Conservation (phyloP, 192 early-diverging fungal genomes). For the Podochytrium sp. region DNA sequence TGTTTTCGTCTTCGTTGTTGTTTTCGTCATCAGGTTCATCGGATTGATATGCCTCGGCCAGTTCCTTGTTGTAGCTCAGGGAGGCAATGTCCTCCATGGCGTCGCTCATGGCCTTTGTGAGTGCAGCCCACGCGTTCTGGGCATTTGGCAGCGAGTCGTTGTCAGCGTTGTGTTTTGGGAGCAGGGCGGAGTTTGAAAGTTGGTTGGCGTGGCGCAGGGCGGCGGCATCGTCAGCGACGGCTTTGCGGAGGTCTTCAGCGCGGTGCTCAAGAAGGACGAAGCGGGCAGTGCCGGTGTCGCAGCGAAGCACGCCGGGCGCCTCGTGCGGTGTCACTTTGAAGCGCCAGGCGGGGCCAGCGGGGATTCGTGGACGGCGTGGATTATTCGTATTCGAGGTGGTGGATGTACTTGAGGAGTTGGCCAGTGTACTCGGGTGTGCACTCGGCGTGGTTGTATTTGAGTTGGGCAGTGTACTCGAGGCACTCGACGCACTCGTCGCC, state of each 20-base stretch:
- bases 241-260: background rate
- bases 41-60: background rate
- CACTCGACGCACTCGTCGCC: background rate
- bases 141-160: background rate
- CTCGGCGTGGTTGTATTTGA: background rate
- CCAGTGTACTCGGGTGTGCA: background rate
- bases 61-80: constrained; percentile 14
- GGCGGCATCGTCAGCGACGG: background rate
- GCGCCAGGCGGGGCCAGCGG: background rate
- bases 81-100: background rate
- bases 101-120: constrained; percentile 6
- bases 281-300: too few relatives aligned
- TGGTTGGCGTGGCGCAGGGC: background rate
- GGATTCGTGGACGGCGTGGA: background rate
- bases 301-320: background rate
- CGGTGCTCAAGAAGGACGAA: too few relatives aligned
- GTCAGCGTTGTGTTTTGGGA: background rate
- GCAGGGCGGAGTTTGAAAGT: background rate
- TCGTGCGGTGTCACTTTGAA: background rate
- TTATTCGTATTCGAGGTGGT: background rate
- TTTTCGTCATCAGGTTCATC: background rate
- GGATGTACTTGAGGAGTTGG: background rate
- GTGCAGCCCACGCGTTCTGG: background rate
- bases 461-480: background rate
- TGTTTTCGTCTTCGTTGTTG: background rate